These are phyloP conservation scores for Metschnikowia rubicola DNA, from an alignment of 805 yeast species.

Conservation along the genomic window DNA sequence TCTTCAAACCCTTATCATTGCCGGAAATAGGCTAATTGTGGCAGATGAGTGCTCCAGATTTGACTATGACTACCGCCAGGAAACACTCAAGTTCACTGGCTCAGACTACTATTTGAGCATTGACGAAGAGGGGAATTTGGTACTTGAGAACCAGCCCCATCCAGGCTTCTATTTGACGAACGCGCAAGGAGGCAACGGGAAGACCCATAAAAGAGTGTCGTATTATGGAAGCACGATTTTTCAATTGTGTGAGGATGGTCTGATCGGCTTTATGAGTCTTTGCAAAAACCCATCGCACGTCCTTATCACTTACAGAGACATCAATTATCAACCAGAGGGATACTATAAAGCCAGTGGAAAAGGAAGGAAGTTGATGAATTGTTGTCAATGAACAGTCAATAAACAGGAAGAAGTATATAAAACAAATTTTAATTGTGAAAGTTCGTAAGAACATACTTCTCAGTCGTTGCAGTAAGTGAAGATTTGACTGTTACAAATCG, in stretches of 20 bases:
- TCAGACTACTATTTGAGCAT: background rate
- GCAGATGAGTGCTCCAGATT: constrained; percentile 4
- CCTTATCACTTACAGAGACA: constrained; percentile 2
- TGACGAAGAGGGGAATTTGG: background rate
- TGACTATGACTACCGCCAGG: background rate
- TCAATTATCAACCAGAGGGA: background rate
- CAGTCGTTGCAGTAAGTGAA: too few species aligned
- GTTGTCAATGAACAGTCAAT: too few species aligned
- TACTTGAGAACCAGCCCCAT: background rate
- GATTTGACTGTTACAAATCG: too few species aligned
- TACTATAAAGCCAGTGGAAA: too few species aligned
- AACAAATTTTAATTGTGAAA: too few species aligned
- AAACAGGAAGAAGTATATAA: too few species aligned
- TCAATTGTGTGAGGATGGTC: constrained; percentile 1
- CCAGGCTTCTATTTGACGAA: constrained; percentile 1
- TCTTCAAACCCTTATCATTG: background rate
- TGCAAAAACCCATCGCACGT: background rate
- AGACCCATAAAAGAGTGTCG: constrained; percentile 1
- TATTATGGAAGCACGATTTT: background rate
- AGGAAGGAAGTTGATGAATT: too few species aligned
- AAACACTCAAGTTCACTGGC: constrained; percentile 2
- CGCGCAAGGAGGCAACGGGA: background rate
- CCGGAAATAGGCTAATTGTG: background rate
- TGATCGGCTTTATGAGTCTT: background rate
- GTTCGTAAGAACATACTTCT: too few species aligned